Evolutionary conservation across 1,139 yeast genomes (phyloP).

Genomic region (Arxiozyma telluris): DNA sequence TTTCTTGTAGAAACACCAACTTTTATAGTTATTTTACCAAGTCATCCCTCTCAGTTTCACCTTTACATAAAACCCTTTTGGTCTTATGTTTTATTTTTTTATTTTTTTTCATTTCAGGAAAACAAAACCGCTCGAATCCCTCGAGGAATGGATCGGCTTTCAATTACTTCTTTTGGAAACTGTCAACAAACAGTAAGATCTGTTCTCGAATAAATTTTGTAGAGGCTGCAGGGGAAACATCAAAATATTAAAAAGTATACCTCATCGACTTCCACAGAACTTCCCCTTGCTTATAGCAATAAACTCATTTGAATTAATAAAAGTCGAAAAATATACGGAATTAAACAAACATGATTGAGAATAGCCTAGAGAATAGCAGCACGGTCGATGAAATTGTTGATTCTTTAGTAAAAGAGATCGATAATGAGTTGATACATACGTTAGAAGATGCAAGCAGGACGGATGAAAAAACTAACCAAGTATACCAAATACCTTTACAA

Average conservation of each 20-base stretch:
- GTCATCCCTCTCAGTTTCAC: background rate
- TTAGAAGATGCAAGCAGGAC: constrained; percentile 3
- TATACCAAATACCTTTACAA: constrained; percentile 17
- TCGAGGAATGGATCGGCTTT: background rate
- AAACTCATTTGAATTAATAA: too few relatives aligned
- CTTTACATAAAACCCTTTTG: background rate
- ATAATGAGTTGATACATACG: constrained; percentile 17
- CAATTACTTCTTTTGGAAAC: background rate
- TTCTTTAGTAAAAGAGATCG: constrained; percentile 23
- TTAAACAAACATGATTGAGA: background rate
- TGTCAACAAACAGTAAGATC: background rate
- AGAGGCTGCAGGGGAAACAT: background rate
- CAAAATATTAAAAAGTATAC: background rate
- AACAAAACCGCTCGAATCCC: background rate
- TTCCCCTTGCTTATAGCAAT: background rate
- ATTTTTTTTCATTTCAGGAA: too few relatives aligned
- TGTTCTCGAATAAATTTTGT: too few relatives aligned
- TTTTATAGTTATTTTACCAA: background rate
- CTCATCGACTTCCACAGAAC: background rate
- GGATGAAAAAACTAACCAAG: background rate
- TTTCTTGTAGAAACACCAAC: background rate
- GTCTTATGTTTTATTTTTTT: too few relatives aligned
- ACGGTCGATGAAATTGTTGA: constrained; percentile 15
- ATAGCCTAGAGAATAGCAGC: background rate
- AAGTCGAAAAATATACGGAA: too few relatives aligned